Base-by-base conservation (phyloP, 2,329 filamentous ascomycete genomes). In the Chrysoporthe cubensis region DNA sequence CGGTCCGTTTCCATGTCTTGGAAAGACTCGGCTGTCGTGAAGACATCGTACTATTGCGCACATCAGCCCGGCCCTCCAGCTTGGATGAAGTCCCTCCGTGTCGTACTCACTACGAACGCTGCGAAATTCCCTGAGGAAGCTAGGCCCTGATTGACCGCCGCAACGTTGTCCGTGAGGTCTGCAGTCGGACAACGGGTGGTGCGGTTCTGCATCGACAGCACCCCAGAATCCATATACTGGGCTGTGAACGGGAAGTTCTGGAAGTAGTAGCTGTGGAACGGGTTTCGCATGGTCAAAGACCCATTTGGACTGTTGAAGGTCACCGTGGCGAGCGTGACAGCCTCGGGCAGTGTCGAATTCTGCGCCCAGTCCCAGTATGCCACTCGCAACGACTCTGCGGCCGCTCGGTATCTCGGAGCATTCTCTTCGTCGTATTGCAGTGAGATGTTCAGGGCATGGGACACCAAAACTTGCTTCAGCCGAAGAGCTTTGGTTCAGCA, bases 301-400 rank as follows among this genome's bases (percentile, higher is more conserved):
- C 76, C 76, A 0, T 65, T 52, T 2, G 75, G 74, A 16, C 71
- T 70, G 42, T 71, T 74, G 56, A 75, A 70, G 0, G 66, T 66
- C 56, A 76, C 48, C 13, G 71, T 71, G 37, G 74, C 72, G 1
- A 75, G 74, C 2, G 76, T 80, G n/a, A 70, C 74, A 11, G 80
- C 78, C 0, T 73, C 71, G 3, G 86, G 85, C 3, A 88, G 77
- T n/a, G 71, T 69, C 3, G 78, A 70, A 44, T 82, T 73, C 2
- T 71, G 68, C 2, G 80, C 84, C 85, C 84, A 88, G 75, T 87
- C 85, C 85, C 85, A 87, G 75, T 79, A 87, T 2, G 85, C 84
- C 14, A 81, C 74, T 43, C 85, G 80, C 37, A 87, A 78, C 0
- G 72, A 75, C 52, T 83, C 76, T 2, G 84, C 84, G 1, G 85